A percentile compares a stretch with the other conserved stretches of the same genome.
phyloP scores from a whole-genome alignment of 2,329 filamentous ascomycete species.

The Aspergillus calidoustus region DNA sequence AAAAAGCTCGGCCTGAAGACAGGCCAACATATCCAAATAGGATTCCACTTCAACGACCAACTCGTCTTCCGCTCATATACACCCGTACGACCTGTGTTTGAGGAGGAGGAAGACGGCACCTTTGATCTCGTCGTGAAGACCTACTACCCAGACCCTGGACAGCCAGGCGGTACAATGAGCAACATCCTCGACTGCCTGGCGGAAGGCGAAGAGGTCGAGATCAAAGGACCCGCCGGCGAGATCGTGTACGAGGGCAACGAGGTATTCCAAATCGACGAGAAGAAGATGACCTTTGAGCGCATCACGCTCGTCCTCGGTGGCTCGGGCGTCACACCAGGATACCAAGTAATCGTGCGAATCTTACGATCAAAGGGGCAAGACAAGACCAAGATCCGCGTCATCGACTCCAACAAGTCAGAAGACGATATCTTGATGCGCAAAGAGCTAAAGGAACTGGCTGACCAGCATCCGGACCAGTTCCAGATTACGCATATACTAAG shows the following conservation, averaged over 20 bases:
- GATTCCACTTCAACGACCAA: conserved; percentile 57
- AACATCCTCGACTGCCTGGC: conserved; percentile 59
- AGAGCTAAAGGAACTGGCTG: conserved; percentile 16
- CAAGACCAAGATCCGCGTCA: conserved; percentile 39
- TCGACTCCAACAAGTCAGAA: conserved; percentile 16
- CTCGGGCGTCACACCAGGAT: conserved; percentile 58
- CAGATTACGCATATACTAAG: conserved; percentile 21
- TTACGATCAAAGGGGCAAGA: conserved; percentile 44
- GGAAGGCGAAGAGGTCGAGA: conserved; percentile 55
- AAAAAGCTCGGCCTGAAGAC: conserved; percentile 53
- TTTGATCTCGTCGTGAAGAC: conserved; percentile 58
- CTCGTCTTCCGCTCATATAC: conserved; percentile 59
- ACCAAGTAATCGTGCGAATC: conserved; percentile 54
- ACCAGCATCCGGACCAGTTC: conserved; percentile 15
- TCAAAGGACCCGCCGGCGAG: conserved; percentile 57
- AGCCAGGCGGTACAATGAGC: conserved; percentile 59
- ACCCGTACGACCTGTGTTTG: conserved; percentile 52
- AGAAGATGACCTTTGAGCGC: conserved; percentile 47
- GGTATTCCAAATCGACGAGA: conserved; percentile 51
- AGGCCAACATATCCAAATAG: conserved; percentile 58
- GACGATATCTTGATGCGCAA: conserved; percentile 20
- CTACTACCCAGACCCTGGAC: conserved; percentile 53
- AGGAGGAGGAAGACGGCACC: conserved; percentile 46
- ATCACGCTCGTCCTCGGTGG: conserved; percentile 57
- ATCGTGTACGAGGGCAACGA: conserved; percentile 56